phyloP scores from a whole-genome alignment of 1,284 basidiomycete species.

The Heterobasidion annosum region DNA sequence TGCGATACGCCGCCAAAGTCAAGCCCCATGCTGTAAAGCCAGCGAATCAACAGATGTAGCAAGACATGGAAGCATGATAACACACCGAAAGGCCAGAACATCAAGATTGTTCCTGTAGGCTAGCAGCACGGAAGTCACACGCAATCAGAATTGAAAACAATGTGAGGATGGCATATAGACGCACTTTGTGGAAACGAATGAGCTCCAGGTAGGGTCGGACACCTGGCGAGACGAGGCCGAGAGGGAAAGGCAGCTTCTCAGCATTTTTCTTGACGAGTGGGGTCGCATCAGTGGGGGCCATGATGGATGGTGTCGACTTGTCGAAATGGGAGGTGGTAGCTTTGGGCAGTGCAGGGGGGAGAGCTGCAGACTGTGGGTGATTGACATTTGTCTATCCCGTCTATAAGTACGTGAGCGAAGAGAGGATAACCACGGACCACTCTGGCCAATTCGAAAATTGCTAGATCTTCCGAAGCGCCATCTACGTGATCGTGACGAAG shows the following conservation, averaged over 20 bases:
- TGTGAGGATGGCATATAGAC: not conserved
- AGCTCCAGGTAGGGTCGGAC: constrained; percentile 37
- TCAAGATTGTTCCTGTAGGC: constrained; percentile 42
- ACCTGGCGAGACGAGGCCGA: constrained; percentile 9
- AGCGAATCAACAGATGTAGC: constrained; percentile 35
- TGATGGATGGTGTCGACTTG: not conserved
- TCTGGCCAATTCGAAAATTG: too few relatives aligned
- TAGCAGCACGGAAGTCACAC: constrained; percentile 8
- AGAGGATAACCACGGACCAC: too few relatives aligned
- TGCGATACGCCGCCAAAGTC: constrained; percentile 13
- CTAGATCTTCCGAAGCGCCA: too few relatives aligned
- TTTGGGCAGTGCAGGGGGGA: not conserved
- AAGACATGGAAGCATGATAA: not conserved
- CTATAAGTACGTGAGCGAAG: not conserved
- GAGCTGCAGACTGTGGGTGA: not conserved
- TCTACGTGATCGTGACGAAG: too few relatives aligned
- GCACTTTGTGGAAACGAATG: constrained; percentile 40
- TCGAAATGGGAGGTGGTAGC: not conserved
- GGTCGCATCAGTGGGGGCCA: constrained; percentile 5
- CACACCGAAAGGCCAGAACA: constrained; percentile 48
- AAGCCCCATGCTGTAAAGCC: constrained; percentile 12
- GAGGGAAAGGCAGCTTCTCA: constrained; percentile 11
- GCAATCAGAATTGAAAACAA: not conserved
- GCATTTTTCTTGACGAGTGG: constrained; percentile 4
- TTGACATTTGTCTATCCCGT: not conserved